A percentile compares a stretch with the other conserved stretches of the same genome.
These are phyloP conservation scores for Kwoniella mangroviensis DNA, from an alignment of 768 basidiomycete species.

Conservation along the genomic window DNA sequence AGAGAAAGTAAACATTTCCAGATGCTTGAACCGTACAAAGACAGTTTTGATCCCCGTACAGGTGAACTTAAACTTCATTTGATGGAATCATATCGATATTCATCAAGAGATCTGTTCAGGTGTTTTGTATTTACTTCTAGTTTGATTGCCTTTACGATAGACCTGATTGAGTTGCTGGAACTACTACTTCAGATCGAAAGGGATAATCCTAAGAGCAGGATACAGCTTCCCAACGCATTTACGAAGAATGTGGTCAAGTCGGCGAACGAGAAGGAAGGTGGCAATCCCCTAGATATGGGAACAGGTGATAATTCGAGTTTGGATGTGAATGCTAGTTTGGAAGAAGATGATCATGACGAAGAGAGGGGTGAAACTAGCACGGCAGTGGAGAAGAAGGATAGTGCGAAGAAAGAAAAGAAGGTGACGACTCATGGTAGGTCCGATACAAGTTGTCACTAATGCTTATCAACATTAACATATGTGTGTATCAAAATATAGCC, in stretches of 20 bases:
- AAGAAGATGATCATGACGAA: constrained; percentile 55
- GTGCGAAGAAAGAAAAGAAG: constrained; percentile 26
- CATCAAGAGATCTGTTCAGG: constrained; percentile 61
- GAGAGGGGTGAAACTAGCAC: constrained; percentile 35
- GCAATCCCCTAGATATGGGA: constrained; percentile 53
- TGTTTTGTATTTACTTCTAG: constrained; percentile 64
- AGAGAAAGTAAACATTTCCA: constrained; percentile 53
- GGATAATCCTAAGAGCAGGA: constrained; percentile 59
- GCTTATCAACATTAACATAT: neutral
- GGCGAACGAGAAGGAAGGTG: constrained; percentile 33
- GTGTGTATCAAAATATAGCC: constrained; percentile 36
- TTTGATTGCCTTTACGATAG: constrained; percentile 59
- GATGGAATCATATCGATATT: constrained; percentile 24
- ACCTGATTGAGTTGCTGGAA: constrained; percentile 59
- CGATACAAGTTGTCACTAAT: neutral
- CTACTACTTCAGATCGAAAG: constrained; percentile 58
- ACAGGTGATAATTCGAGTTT: constrained; percentile 12
- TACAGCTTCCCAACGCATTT: constrained; percentile 65
- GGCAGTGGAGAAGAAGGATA: constrained; percentile 29
- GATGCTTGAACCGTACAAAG: constrained; percentile 61
- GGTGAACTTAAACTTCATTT: constrained; percentile 33
- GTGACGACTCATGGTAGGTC: constrained; percentile 26
- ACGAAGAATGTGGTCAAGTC: constrained; percentile 53
- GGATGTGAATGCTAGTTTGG: constrained; percentile 8
- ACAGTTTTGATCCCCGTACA: constrained; percentile 55